Evolutionary conservation across 306 rosid genomes (phyloP).

Genomic region (Mucuna pruriens): DNA sequence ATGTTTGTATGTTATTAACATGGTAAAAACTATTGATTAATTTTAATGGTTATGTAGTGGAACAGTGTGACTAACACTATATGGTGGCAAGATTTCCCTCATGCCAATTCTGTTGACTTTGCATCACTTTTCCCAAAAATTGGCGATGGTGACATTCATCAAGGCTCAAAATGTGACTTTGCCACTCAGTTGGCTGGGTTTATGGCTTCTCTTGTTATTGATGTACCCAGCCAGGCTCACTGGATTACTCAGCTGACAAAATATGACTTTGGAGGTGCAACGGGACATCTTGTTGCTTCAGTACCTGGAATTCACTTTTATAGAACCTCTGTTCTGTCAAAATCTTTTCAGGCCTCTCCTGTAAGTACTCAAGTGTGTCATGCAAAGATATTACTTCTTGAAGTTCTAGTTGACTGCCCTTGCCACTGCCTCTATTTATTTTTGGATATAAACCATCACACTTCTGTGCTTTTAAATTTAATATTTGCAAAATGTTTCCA

Average conservation of each 20-base stretch:
- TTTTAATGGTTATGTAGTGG: conserved; percentile 62
- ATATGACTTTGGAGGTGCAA: conserved; percentile 76
- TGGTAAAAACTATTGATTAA: conserved; percentile 15
- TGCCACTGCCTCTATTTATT: background rate
- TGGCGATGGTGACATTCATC: conserved; percentile 33
- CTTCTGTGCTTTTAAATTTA: conserved; percentile 7
- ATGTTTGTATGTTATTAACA: conserved; percentile 17
- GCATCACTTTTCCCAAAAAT: conserved; percentile 63
- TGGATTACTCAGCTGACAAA: conserved; percentile 73
- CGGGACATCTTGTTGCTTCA: conserved; percentile 76
- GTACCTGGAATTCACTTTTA: conserved; percentile 75
- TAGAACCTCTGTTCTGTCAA: conserved; percentile 48
- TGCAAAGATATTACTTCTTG: conserved; percentile 27
- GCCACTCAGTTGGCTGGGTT: conserved; percentile 84
- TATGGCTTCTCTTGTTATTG: conserved; percentile 75
- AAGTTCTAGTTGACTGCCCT: conserved; percentile 23
- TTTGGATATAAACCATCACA: conserved; percentile 23
- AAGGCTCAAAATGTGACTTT: conserved; percentile 63
- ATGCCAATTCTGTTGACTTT: conserved; percentile 50
- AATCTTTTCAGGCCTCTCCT: conserved; percentile 36
- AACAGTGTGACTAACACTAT: conserved; percentile 73
- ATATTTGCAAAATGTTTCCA: conserved; percentile 21
- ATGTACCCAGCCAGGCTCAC: conserved; percentile 73
- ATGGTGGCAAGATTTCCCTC: conserved; percentile 96
- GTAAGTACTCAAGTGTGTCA: conserved; percentile 49